Percentiles rank a stretch among this genome's conserved stretches.
Evolutionary conservation across 345 rosid species (phyloP).

Genomic region (Excoecaria agallocha): DNA sequence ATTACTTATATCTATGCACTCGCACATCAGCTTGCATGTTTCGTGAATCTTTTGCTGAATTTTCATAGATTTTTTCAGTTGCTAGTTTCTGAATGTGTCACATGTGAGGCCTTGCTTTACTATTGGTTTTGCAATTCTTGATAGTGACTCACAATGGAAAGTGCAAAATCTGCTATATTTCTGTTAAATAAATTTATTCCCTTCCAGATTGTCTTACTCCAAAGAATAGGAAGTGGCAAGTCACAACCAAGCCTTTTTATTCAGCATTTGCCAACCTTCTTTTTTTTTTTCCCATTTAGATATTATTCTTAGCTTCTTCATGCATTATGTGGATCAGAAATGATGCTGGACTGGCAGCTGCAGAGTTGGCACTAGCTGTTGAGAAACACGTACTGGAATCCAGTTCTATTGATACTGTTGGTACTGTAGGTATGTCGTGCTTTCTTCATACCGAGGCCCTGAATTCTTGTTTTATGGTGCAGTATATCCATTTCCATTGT

Average conservation of each 20-base stretch:
- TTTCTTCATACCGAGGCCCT: background rate
- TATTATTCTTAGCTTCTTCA: conserved; percentile 5
- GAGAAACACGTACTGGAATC: conserved; percentile 86
- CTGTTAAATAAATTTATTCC: background rate
- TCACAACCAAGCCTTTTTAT: too few relatives aligned
- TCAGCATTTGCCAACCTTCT: too few relatives aligned
- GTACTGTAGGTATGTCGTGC: conserved; percentile 69
- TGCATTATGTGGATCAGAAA: conserved; percentile 44
- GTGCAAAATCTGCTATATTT: background rate
- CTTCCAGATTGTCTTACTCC: background rate
- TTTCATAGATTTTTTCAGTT: background rate
- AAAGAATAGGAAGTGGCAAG: background rate
- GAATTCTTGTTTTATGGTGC: background rate
- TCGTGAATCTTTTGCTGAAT: background rate
- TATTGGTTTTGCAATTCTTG: background rate
- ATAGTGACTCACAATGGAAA: background rate
- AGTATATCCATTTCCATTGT: background rate
- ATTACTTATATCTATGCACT: background rate
- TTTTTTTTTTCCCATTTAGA: too few relatives aligned
- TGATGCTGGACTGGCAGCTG: conserved; percentile 96
- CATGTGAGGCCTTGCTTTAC: background rate
- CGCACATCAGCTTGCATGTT: background rate
- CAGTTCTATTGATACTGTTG: conserved; percentile 89
- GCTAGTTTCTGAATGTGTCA: background rate
- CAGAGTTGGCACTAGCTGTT: conserved; percentile 85